A percentile compares a stretch with the other conserved stretches of the same genome.
phyloP scores from a whole-genome alignment of 306 rosid species.

The Fagus crenata region DNA sequence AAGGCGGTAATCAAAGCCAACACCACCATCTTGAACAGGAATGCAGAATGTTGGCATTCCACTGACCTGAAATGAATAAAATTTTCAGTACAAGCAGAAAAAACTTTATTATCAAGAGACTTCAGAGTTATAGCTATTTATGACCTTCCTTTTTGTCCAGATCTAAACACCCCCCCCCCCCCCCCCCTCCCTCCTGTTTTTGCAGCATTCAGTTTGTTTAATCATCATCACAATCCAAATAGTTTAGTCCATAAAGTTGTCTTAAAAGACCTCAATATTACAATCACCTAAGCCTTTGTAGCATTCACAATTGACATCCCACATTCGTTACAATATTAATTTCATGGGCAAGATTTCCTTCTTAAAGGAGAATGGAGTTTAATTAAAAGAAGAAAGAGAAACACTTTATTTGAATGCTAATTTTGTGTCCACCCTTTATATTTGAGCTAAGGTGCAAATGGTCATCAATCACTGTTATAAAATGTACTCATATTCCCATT shows the following conservation, averaged over 20 bases:
- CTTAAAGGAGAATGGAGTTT: too few relatives aligned
- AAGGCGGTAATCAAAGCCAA: constrained; percentile 93
- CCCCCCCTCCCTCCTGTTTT: not conserved
- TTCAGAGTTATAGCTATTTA: not conserved
- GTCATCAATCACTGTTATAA: not conserved
- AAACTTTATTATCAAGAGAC: not conserved
- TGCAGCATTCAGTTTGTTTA: not conserved
- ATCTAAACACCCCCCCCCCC: not conserved
- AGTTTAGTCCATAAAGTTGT: not conserved
- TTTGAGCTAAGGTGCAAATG: not conserved
- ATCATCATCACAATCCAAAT: not conserved
- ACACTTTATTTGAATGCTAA: too few relatives aligned
- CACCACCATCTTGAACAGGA: constrained; percentile 83
- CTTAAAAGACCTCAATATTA: not conserved
- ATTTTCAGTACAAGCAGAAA: not conserved
- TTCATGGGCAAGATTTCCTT: too few relatives aligned
- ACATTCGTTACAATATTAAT: not conserved
- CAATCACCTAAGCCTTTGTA: not conserved
- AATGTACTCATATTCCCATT: not conserved
- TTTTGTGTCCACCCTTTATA: not conserved
- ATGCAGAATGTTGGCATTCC: constrained; percentile 97
- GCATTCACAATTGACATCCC: not conserved
- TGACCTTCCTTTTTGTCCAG: not conserved
- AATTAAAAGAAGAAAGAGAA: too few relatives aligned
- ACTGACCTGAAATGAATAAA: constrained; percentile 71